A percentile compares a stretch with the other conserved stretches of the same genome.
Evolutionary conservation across 768 basidiomycete species (phyloP).

Genomic region (Clathrus columnatus): DNA sequence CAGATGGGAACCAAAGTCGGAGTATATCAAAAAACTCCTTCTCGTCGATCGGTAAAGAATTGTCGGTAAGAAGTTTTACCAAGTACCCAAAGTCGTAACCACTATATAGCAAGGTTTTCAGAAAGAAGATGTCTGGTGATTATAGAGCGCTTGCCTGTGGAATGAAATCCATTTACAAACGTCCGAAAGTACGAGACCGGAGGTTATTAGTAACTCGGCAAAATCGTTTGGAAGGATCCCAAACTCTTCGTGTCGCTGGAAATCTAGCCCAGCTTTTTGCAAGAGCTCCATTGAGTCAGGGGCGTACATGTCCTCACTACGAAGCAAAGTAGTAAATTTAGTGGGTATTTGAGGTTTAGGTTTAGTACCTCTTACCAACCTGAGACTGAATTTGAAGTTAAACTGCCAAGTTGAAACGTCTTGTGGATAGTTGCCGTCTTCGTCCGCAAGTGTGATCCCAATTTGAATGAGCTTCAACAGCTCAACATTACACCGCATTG

Average conservation of each 20-base stretch:
- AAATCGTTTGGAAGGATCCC: constrained; percentile 92
- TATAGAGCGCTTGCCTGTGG: constrained; percentile 57
- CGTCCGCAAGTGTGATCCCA: constrained; percentile 89
- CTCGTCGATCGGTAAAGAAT: constrained; percentile 82
- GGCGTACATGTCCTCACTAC: constrained; percentile 94
- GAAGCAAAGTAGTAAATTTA: constrained; percentile 3
- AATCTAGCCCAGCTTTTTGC: constrained; percentile 93
- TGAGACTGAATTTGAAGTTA: constrained; percentile 89
- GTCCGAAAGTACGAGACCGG: constrained; percentile 79
- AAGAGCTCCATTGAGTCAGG: constrained; percentile 95
- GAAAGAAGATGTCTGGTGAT: background rate
- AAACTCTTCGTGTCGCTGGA: constrained; percentile 84
- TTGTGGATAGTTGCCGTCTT: constrained; percentile 84
- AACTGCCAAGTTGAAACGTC: constrained; percentile 98
- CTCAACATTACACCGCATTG: constrained; percentile 99
- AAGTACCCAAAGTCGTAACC: constrained; percentile 99
- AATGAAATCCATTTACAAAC: constrained; percentile 97
- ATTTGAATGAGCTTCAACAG: constrained; percentile 96
- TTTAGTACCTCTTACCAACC: constrained; percentile 40
- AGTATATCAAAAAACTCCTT: constrained; percentile 84
- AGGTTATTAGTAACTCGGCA: constrained; percentile 94
- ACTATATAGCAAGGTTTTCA: constrained; percentile 32
- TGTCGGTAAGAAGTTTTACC: constrained; percentile 81
- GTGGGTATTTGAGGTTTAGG: background rate
- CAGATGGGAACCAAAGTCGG: constrained; percentile 86